phyloP scores from a whole-genome alignment of 2,329 filamentous ascomycete genomes.

The Penicillium sp. region DNA sequence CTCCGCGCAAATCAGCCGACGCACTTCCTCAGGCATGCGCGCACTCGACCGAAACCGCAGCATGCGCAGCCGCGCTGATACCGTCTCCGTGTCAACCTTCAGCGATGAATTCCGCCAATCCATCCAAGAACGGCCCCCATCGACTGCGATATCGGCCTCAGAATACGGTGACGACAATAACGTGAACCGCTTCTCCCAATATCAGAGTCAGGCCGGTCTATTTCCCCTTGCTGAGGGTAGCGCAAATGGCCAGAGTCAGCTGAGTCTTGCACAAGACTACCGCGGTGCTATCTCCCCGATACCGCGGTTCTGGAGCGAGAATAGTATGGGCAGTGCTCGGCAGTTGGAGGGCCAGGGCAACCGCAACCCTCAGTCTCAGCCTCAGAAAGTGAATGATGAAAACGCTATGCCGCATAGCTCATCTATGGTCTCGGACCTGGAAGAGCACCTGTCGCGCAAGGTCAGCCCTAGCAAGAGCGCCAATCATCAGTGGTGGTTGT shows the following conservation, averaged over 20 bases:
- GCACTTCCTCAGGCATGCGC: conserved; percentile 33
- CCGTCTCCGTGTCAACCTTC: conserved; percentile 33
- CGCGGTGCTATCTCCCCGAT: conserved; percentile 37
- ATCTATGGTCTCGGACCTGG: conserved; percentile 24
- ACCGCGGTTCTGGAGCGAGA: conserved; percentile 38
- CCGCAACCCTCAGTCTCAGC: conserved; percentile 11
- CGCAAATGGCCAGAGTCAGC: conserved; percentile 31
- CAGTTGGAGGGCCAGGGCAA: conserved; percentile 24
- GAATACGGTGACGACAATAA: conserved; percentile 35
- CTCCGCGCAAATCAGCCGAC: conserved; percentile 35
- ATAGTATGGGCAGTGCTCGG: conserved; percentile 29
- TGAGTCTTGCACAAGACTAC: conserved; percentile 40
- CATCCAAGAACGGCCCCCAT: conserved; percentile 33
- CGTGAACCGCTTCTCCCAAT: conserved; percentile 30
- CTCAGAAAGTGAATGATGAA: conserved; percentile 5
- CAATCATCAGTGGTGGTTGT: conserved; percentile 12
- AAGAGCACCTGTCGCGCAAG: conserved; percentile 23
- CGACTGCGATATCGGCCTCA: conserved; percentile 35
- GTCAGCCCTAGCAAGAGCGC: conserved; percentile 8
- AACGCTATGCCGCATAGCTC: conserved; percentile 20
- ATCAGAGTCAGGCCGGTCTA: conserved; percentile 27
- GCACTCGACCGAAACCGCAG: conserved; percentile 37
- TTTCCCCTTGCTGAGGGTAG: conserved; percentile 20
- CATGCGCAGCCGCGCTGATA: conserved; percentile 36
- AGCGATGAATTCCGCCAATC: conserved; percentile 33